Evolutionary conservation across 371 early-diverging fungal species (phyloP).

Genomic region (Mortierella sp.): DNA sequence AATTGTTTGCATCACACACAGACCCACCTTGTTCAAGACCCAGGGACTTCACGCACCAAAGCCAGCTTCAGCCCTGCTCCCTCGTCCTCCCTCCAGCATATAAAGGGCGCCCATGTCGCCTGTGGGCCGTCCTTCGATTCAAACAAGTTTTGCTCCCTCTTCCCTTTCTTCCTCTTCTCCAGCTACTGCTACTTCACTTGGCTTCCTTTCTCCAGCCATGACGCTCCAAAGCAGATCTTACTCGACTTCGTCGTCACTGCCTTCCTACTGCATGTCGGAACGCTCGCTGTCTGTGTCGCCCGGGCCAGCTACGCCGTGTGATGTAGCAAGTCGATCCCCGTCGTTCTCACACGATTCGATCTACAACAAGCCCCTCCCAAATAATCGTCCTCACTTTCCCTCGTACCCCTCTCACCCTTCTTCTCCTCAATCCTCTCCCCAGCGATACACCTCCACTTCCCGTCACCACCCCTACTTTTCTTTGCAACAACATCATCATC

Average conservation of each 20-base stretch:
- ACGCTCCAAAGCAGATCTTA: constrained; percentile 30
- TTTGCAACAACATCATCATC: neutral
- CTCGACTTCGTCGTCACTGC: constrained; percentile 37
- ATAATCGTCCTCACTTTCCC: constrained; percentile 19
- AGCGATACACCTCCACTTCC: constrained; percentile 2
- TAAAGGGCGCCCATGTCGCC: constrained; percentile 21
- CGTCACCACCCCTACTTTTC: constrained; percentile 27
- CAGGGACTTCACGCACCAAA: too few species aligned
- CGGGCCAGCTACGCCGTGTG: constrained; percentile 49
- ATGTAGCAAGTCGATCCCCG: constrained; percentile 36
- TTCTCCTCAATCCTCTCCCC: constrained; percentile 15
- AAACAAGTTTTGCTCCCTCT: constrained; percentile 28
- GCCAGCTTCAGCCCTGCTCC: neutral
- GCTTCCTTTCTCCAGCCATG: constrained; percentile 26
- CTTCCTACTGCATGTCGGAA: constrained; percentile 22
- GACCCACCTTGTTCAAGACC: neutral
- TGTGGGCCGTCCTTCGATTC: constrained; percentile 37
- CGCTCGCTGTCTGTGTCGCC: constrained; percentile 41
- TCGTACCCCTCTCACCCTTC: constrained; percentile 8
- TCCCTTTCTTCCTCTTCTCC: constrained; percentile 14
- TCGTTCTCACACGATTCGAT: constrained; percentile 33
- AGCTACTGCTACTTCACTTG: constrained; percentile 9
- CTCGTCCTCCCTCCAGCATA: constrained; percentile 8
- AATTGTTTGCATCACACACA: neutral
- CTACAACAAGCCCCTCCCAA: constrained; percentile 22